These are phyloP conservation scores for Laguncularia racemosa DNA, from an alignment of 345 rosid species.

Conservation along the genomic window DNA sequence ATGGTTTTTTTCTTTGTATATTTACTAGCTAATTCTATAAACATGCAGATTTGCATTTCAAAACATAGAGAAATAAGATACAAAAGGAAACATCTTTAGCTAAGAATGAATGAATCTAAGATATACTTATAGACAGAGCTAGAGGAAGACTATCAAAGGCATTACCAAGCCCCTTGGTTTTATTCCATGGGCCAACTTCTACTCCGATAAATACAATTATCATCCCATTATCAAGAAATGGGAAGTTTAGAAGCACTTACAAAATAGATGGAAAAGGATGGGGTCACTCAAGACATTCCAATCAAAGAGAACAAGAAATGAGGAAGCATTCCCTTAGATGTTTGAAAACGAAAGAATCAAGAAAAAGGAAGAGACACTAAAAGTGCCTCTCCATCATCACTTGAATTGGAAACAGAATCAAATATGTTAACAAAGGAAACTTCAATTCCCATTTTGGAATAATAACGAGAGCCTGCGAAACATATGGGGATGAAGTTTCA, in stretches of 20 bases:
- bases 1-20: neutral
- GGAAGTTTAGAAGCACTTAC: neutral
- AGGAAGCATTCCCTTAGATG: too few relatives aligned
- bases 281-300: too few relatives aligned
- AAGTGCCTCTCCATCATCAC: neutral
- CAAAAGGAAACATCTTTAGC: neutral
- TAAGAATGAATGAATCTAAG: neutral
- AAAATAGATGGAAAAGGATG: neutral
- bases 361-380: too few relatives aligned
- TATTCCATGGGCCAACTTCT: constrained; percentile 37
- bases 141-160: constrained; percentile 37
- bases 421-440: neutral
- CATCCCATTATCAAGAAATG: constrained; percentile 13
- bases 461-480: neutral
- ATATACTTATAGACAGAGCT: constrained; percentile 24
- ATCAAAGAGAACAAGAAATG: too few relatives aligned
- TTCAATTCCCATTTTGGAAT: neutral
- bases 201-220: constrained; percentile 15
- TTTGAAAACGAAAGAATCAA: too few relatives aligned
- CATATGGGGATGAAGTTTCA: neutral
- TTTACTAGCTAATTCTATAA: neutral
- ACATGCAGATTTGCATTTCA: too few relatives aligned
- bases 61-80: neutral
- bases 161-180: constrained; percentile 38
- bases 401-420: neutral